phyloP scores from a whole-genome alignment of 371 early-diverging fungal genomes.

The Capillidium heterosporum region DNA sequence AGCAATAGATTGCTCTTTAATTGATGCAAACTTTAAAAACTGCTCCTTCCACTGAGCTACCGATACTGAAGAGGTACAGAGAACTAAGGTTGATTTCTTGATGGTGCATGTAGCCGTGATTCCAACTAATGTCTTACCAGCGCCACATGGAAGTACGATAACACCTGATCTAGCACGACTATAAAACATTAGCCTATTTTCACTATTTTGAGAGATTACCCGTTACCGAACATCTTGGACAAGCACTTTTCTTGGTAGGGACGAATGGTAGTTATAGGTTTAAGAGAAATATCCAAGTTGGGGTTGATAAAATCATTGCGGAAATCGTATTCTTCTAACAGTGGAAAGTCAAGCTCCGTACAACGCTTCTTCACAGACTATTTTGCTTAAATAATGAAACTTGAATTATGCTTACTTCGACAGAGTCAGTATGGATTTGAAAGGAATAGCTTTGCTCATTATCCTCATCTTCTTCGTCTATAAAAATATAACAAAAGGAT shows the following conservation, averaged over 20 bases:
- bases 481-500: constrained; percentile 7
- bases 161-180: constrained; percentile 96
- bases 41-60: constrained; percentile 99
- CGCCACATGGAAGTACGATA: constrained; percentile 98
- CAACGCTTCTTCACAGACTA: constrained; percentile 74
- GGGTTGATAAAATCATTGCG: constrained; percentile 76
- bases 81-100: constrained; percentile 85
- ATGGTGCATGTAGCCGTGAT: constrained; percentile 99
- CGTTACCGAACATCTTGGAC: constrained; percentile 99
- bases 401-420: constrained; percentile 33
- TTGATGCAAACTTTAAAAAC: constrained; percentile 87
- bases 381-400: background rate
- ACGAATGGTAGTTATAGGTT: constrained; percentile 87
- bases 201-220: constrained; percentile 8
- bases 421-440: constrained; percentile 61
- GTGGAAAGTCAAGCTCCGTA: constrained; percentile 90
- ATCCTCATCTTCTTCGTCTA: constrained; percentile 44
- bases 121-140: constrained; percentile 99
- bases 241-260: constrained; percentile 96
- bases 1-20: constrained; percentile 82
- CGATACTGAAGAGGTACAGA: constrained; percentile 97
- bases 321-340: constrained; percentile 99
- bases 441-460: constrained; percentile 65
- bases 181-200: background rate
- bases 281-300: constrained; percentile 87